phyloP scores from a whole-genome alignment of 169 alveolate genomes.

The Plasmodium gallinaceum region DNA sequence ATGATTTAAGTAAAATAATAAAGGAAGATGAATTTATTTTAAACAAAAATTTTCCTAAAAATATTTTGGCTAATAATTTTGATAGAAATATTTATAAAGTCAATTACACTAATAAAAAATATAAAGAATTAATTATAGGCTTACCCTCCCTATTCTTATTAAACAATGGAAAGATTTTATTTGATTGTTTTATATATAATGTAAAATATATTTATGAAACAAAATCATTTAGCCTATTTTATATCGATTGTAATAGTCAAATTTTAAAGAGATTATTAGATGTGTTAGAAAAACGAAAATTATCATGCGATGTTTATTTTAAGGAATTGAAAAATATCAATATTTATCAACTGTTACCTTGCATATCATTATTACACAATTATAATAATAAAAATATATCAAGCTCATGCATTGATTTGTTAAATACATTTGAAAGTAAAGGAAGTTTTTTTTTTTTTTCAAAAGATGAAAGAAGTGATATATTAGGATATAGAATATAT shows the following conservation, averaged over 20 bases:
- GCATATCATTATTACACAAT: conserved; percentile 5
- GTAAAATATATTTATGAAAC: conserved; percentile 32
- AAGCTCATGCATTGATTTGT: no score
- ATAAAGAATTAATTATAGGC: conserved; percentile 33
- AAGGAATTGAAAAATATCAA: conserved; percentile 29
- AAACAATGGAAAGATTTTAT: conserved; percentile 81
- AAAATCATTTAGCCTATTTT: conserved; percentile 10
- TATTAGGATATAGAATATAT: conserved; percentile 60
- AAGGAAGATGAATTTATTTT: conserved; percentile 26
- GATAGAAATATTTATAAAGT: conserved; percentile 21
- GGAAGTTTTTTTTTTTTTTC: conserved; percentile 20
- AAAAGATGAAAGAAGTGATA: conserved; percentile 41
- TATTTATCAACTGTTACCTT: conserved; percentile 36
- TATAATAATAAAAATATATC: not conserved
- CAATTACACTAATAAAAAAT: conserved; percentile 8
- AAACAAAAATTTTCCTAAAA: conserved; percentile 41
- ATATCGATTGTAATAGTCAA: conserved; percentile 48
- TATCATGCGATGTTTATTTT: conserved; percentile 69
- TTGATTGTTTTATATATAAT: conserved; percentile 79
- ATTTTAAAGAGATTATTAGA: conserved; percentile 9
- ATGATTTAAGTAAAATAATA: conserved; percentile 77
- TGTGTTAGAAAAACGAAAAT: conserved; percentile 39
- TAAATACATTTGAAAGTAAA: not conserved
- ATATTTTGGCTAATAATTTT: conserved; percentile 28
- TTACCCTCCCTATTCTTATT: conserved; percentile 79